Percentiles rank a stretch among this genome's conserved stretches.
Evolutionary conservation across 345 rosid genomes (phyloP).

Genomic region (Populus davidiana): DNA sequence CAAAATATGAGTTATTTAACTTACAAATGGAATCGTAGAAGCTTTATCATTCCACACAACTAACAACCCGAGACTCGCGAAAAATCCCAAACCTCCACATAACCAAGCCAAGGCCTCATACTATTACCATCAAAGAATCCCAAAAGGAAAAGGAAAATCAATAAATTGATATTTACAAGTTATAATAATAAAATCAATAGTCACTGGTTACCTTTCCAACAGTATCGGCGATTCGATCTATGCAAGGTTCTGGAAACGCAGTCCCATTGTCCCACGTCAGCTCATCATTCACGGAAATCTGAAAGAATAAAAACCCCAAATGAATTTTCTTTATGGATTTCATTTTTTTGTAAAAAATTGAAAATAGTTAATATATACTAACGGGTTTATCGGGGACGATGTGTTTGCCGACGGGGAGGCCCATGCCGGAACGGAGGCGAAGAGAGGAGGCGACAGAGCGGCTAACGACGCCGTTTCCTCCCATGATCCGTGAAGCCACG

Average conservation of each 20-base stretch:
- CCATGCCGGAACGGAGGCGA: conserved; percentile 91
- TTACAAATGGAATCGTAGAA: conserved; percentile 78
- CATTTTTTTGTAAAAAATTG: neutral
- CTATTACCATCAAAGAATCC: conserved; percentile 28
- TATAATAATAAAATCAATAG: neutral
- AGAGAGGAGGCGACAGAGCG: conserved; percentile 76
- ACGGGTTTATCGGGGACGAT: conserved; percentile 95
- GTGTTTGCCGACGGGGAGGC: conserved; percentile 92
- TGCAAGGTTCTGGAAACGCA: conserved; percentile 82
- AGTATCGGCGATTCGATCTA: conserved; percentile 97
- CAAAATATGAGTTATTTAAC: conserved; percentile 17
- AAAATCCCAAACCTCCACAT: conserved; percentile 87
- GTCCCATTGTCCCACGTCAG: conserved; percentile 96
- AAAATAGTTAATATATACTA: conserved; percentile 15
- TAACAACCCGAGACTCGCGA: conserved; percentile 60
- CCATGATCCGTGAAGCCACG: conserved; percentile 77
- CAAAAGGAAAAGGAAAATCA: neutral
- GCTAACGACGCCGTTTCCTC: conserved; percentile 72
- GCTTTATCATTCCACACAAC: conserved; percentile 95
- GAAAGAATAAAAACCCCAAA: neutral
- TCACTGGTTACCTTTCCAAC: conserved; percentile 66
- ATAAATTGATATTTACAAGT: neutral
- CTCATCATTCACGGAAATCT: conserved; percentile 90
- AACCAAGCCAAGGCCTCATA: conserved; percentile 98
- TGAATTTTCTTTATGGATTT: conserved; percentile 2